Evolutionary conservation across 495 filamentous ascomycete genomes (phyloP), one percentile per base, ranked within the genome.

Genomic region (Rusavskia elegans): DNA sequence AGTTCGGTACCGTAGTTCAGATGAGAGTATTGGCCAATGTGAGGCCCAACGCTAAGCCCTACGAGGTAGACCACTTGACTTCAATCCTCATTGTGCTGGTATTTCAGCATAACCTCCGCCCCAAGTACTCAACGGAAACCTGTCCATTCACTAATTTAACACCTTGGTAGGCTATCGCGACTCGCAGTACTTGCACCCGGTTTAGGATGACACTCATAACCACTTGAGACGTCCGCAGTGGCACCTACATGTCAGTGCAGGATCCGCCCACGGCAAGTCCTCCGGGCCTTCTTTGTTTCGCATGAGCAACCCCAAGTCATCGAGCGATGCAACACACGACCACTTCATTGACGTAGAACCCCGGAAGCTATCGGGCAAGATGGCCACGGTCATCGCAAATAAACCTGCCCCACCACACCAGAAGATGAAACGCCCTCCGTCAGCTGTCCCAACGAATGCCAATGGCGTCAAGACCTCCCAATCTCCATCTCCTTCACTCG

Each of bases 381-480:
- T 76, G 74, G 72, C 74, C 27, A 75, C 74, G 46, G 75, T 74
- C 38, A 68, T 79, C 41, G 71, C 74, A 46, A 68, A 63, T 29
- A 76, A 75, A 56, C 74, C 75, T 14, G 67, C 72, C 59, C 65
- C 77, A 52, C 74, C 74, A 58, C 57, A 59, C 55, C 59, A 60
- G 35, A 57, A 53, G 48, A 78, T 83, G 59, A 87, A 87, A 66
- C 83, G 83, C 32, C 83, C 83, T 53, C 72, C 81, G 51, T 81
- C 82, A 48, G 76, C 80, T 41, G 71, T 80, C 48, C 81, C 84
- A 59, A 74, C 80, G 46, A 64, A 68, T 53, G 59, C 69, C 59
- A 87, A 85, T 67, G 81, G 80, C 39, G 74, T 78, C 54, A 75
- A 73, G 55, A 66, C 79, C 50, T 76, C 77, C n/a, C 73, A 74